A percentile compares a stretch with the other conserved stretches of the same genome.
Conservation (phyloP, 2,329 filamentous ascomycete species). For the Rosellinia necatrix region DNA sequence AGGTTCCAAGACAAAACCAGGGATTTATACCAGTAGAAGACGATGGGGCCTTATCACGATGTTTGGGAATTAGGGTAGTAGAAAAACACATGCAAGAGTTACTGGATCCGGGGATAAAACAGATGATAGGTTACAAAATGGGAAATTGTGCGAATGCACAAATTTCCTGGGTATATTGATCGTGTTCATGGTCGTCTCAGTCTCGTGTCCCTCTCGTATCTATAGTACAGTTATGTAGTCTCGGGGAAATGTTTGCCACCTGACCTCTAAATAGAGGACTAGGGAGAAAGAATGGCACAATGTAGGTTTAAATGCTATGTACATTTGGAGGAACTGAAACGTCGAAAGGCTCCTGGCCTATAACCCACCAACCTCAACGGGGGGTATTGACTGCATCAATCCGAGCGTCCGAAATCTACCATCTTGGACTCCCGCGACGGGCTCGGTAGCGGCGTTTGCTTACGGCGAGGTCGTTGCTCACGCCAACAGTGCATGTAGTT, state of each 20-base stretch:
- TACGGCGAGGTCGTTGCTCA: slow-evolving; percentile 33
- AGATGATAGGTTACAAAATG: no score
- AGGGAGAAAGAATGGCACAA: not conserved
- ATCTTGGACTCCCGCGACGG: slow-evolving; percentile 13
- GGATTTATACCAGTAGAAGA: no score
- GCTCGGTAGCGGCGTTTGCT: slow-evolving; percentile 29
- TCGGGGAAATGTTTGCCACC: not conserved
- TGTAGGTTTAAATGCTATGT: slow-evolving; percentile 16
- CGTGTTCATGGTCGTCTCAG: not conserved
- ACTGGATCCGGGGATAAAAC: no score
- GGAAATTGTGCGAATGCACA: not conserved
- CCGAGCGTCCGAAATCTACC: not conserved
- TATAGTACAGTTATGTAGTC: slow-evolving; percentile 7
- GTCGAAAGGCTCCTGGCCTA: not conserved
- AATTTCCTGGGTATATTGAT: slow-evolving; percentile 9
- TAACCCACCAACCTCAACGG: no score
- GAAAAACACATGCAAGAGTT: no score
- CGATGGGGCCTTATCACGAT: no score
- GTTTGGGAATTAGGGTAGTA: no score
- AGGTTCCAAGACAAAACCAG: no score
- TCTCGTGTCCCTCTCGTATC: not conserved
- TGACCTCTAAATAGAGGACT: not conserved
- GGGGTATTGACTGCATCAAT: not conserved
- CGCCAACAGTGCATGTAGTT: slow-evolving; percentile 52
- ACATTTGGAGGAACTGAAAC: slow-evolving; percentile 20